Evolutionary conservation across 2,329 filamentous ascomycete species (phyloP).

Genomic region (Claviceps africana): DNA sequence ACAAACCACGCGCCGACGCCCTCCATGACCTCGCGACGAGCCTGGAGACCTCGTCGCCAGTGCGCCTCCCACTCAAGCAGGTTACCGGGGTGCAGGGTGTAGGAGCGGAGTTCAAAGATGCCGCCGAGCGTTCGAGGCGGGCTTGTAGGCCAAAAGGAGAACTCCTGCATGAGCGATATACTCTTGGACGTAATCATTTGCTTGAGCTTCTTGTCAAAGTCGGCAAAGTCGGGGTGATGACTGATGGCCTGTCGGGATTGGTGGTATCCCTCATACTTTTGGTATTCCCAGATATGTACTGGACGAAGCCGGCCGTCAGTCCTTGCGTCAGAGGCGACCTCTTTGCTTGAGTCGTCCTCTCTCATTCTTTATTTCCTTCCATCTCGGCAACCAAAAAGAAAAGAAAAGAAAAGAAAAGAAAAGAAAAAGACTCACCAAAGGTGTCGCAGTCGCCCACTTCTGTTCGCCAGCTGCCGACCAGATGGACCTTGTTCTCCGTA

Average conservation of each 20-base stretch:
- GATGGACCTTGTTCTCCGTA: slow-evolving; percentile 82
- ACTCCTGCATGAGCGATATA: slow-evolving; percentile 95
- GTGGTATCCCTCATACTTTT: slow-evolving; percentile 92
- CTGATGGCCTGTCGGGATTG: slow-evolving; percentile 77
- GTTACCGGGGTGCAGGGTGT: slow-evolving; percentile 90
- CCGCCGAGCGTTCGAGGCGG: slow-evolving; percentile 80
- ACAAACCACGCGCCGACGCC: slow-evolving; percentile 98
- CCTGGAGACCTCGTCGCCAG: slow-evolving; percentile 84
- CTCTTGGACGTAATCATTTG: slow-evolving; percentile 72
- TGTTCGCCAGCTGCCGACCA: slow-evolving; percentile 96
- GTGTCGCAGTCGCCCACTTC: slow-evolving; percentile 96
- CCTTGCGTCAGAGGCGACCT: not conserved
- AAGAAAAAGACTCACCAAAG: slow-evolving; percentile 50
- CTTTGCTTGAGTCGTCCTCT: not conserved
- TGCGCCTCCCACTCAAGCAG: slow-evolving; percentile 97
- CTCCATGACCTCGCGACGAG: slow-evolving; percentile 93
- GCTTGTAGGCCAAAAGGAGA: slow-evolving; percentile 97
- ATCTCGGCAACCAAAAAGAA: too few relatives aligned
- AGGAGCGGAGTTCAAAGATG: slow-evolving; percentile 89
- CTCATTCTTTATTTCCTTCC: not conserved
- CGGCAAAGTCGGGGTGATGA: slow-evolving; percentile 66
- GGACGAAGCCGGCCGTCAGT: slow-evolving; percentile 1
- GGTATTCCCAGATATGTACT: slow-evolving; percentile 99
- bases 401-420: not conserved
- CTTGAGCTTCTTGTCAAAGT: slow-evolving; percentile 75